phyloP scores from a whole-genome alignment of 805 yeast species.

The Starmerella lactis-condensi region DNA sequence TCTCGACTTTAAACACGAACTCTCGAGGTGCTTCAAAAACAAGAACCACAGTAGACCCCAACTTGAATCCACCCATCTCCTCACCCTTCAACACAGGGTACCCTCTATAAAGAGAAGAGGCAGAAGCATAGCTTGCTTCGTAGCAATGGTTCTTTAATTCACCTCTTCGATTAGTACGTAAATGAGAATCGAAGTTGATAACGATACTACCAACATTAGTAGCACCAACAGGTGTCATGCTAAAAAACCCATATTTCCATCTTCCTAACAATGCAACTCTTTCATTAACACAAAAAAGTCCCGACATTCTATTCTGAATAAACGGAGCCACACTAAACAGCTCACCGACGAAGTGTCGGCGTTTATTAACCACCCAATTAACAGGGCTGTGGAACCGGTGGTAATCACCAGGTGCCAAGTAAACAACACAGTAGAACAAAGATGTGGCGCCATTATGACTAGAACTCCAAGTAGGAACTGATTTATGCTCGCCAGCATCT shows the following conservation, averaged over 20 bases:
- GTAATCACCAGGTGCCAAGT: constrained; percentile 95
- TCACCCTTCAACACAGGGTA: constrained; percentile 77
- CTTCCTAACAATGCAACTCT: constrained; percentile 87
- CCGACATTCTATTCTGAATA: constrained; percentile 72
- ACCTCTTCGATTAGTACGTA: constrained; percentile 49
- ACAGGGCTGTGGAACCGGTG: constrained; percentile 94
- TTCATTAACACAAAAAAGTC: constrained; percentile 79
- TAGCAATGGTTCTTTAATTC: constrained; percentile 63
- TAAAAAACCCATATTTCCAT: constrained; percentile 93
- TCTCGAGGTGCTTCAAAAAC: constrained; percentile 86
- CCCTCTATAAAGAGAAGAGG: constrained; percentile 62
- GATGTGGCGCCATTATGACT: constrained; percentile 34
- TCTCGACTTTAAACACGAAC: constrained; percentile 49
- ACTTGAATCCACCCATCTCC: constrained; percentile 91
- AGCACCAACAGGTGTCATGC: constrained; percentile 99
- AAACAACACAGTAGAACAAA: constrained; percentile 75
- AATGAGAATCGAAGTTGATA: constrained; percentile 75
- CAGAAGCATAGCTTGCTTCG: constrained; percentile 79
- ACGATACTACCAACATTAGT: constrained; percentile 94
- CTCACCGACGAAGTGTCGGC: constrained; percentile 94
- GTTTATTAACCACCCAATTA: constrained; percentile 81
- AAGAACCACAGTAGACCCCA: constrained; percentile 91
- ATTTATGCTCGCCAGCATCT: constrained; percentile 1
- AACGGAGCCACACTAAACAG: constrained; percentile 91
- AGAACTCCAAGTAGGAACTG: background rate